Evolutionary conservation across 2,329 filamentous ascomycete genomes (phyloP).

Genomic region (Aspergillus jensenii): DNA sequence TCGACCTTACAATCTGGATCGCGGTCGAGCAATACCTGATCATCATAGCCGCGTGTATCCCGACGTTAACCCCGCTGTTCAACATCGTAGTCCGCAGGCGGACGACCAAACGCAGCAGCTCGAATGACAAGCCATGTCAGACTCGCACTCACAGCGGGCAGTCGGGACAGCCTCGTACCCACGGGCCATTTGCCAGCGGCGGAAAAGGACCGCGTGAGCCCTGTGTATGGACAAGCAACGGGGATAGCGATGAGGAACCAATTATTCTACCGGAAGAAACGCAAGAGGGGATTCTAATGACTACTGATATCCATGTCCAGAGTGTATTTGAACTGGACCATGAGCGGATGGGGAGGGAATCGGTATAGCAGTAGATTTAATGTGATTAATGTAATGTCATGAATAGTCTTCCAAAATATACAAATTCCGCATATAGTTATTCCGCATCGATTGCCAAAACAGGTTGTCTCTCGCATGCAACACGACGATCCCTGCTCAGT

Average conservation of each 20-base stretch:
- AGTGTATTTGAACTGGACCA: background rate
- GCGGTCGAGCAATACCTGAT: constrained; percentile 15
- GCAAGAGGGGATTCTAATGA: constrained; percentile 6
- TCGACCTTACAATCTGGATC: constrained; percentile 11
- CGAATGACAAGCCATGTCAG: background rate
- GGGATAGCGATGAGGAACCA: background rate
- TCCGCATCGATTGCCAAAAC: too few species aligned
- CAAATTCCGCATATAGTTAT: too few species aligned
- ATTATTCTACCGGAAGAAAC: background rate
- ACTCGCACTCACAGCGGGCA: background rate
- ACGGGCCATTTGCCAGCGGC: background rate
- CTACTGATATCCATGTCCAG: constrained; percentile 4
- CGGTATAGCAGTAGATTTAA: too few species aligned
- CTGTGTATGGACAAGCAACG: too few species aligned
- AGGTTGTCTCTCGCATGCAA: too few species aligned
- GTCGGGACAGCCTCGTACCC: background rate
- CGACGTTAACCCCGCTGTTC: constrained; percentile 8
- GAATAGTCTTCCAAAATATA: too few species aligned
- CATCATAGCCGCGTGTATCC: constrained; percentile 14
- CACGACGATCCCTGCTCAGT: too few species aligned
- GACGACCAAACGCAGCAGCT: background rate
- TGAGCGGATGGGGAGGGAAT: background rate
- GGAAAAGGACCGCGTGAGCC: background rate
- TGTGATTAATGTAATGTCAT: too few species aligned
- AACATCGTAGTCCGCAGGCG: constrained; percentile 2